These are phyloP conservation scores for Podospora appendiculata DNA, from an alignment of 495 filamentous ascomycete species.

Conservation along the genomic window DNA sequence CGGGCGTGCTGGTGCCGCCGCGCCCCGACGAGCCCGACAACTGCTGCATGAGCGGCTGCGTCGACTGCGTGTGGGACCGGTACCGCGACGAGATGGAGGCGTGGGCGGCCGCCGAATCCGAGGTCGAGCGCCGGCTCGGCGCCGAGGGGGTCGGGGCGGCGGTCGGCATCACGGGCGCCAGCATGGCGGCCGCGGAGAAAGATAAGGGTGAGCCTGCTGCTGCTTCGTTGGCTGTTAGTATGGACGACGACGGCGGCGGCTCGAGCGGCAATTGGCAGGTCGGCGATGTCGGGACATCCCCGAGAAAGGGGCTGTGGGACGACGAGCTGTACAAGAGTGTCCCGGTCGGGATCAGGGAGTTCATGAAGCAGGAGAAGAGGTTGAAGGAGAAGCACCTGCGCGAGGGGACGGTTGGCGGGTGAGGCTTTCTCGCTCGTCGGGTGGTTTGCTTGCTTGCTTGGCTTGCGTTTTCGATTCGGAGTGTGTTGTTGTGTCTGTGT, in stretches of 20 bases:
- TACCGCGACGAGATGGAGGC: constrained; percentile 87
- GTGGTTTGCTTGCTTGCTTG: too few species aligned
- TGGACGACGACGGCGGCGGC: constrained; percentile 79
- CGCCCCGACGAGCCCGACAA: constrained; percentile 88
- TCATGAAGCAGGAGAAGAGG: constrained; percentile 95
- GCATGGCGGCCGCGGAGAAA: constrained; percentile 5
- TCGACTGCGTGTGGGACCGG: constrained; percentile 94
- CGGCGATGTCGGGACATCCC: constrained; percentile 6
- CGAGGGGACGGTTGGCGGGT: constrained; percentile 35
- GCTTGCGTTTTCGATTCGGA: too few species aligned
- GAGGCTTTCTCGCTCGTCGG: neutral
- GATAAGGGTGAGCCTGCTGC: neutral
- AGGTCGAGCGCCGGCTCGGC: constrained; percentile 42
- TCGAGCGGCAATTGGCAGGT: constrained; percentile 59
- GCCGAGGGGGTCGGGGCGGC: constrained; percentile 16
- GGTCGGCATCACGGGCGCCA: constrained; percentile 16
- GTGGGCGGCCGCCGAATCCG: constrained; percentile 56
- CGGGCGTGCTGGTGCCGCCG: constrained; percentile 76
- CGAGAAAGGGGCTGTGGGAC: constrained; percentile 34
- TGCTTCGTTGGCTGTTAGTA: constrained; percentile 32
- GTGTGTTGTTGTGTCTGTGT: too few species aligned
- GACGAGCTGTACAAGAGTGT: constrained; percentile 70
- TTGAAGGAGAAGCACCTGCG: constrained; percentile 64
- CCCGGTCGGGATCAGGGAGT: constrained; percentile 89
- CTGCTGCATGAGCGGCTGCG: constrained; percentile 98